These are phyloP conservation scores for Lathyrus tuberosus DNA, from an alignment of 306 rosid genomes.

Conservation along the genomic window DNA sequence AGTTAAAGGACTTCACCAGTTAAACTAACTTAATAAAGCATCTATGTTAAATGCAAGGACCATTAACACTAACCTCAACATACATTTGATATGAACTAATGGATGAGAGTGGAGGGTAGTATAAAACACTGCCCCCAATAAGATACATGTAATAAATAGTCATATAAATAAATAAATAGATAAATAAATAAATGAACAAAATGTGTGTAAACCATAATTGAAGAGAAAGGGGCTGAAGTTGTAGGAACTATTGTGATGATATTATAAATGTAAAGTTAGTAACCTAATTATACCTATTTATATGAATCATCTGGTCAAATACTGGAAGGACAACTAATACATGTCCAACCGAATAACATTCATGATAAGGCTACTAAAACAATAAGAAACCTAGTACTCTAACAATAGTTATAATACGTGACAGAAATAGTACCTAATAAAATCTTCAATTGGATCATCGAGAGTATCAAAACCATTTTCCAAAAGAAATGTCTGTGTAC, in stretches of 20 bases:
- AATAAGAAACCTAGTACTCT: conserved; percentile 23
- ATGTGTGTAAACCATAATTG: conserved; percentile 16
- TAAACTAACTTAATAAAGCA: conserved; percentile 39
- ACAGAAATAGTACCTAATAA: conserved; percentile 67
- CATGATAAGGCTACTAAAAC: conserved; percentile 29
- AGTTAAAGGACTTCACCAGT: conserved; percentile 38
- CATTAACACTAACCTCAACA: conserved; percentile 79
- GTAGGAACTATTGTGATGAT: conserved; percentile 11
- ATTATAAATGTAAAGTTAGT: conserved; percentile 4
- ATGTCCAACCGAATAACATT: conserved; percentile 11
- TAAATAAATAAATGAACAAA: conserved; percentile 42
- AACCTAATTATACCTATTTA: conserved; percentile 11
- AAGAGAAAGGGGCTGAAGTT: conserved; percentile 2
- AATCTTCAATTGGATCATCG: conserved; percentile 74
- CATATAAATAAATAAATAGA: conserved; percentile 35
- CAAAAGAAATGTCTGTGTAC: conserved; percentile 72
- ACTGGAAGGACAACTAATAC: conserved; percentile 22
- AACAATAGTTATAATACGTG: conserved; percentile 30
- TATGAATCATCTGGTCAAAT: conserved; percentile 28
- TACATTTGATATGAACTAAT: conserved; percentile 94
- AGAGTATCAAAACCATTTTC: conserved; percentile 74
- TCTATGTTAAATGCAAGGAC: conserved; percentile 29
- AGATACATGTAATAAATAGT: conserved; percentile 68
- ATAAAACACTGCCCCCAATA: conserved; percentile 92
- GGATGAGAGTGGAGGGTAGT: conserved; percentile 95